Evolutionary conservation across 169 alveolate genomes (phyloP), one percentile per base, ranked within the genome.

Genomic region (Eimeria praecox): DNA sequence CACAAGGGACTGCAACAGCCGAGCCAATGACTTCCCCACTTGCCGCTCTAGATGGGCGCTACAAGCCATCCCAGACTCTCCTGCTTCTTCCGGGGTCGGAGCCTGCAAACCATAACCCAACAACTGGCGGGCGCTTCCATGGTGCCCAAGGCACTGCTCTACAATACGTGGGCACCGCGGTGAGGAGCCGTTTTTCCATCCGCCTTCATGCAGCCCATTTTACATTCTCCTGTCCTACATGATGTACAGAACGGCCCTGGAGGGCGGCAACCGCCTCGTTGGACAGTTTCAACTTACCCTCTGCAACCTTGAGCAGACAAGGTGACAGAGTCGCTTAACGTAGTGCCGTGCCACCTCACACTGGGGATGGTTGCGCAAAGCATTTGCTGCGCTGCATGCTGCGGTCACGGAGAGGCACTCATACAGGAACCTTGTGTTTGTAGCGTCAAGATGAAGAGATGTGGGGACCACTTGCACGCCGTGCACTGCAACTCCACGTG

Each of bases 1-100:
- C 93, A 62, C 93, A 24, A 86, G 80, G 80, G 93, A 38, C 62
- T 86, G 93, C 54, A 86, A 44, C 59, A 86, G n/a, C 33, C 93
- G 80, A 27, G 93, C 80, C 80, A 86, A 27, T 40, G 82, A 86
- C 64, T 86, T 86, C 49, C 64, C 93, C 82, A 56, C 82, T 73
- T 86, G 77, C 59, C 93, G 64, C 42, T 38, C 49, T 62, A n/a
- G 38, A 46, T 77, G 64, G 42, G 64, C 59, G 22, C 64, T 40
- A 46, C 87, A 5, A 77, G 87, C 54, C 1, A n/a, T n/a, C 59
- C 42, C 87, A 42, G 87, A 8, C 9, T 42, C 42, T 20, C 54
- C 59, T 42, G 56, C 87, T 77, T 40, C 87, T 77, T 38, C 64
- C 59, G 35, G 64, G 38, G 38, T 22, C 35, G 18, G 35, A 77